These are phyloP conservation scores for sweet orange (Citrus sinensis) DNA, from an alignment of 345 rosid species.

Conservation along the genomic window DVS_A1.0 CM039163.1:22005501-22006000, in stretches of 20 bases:
- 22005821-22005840: constrained; percentile 58
- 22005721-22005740: constrained; percentile 87
- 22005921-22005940: not conserved
- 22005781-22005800: constrained; percentile 63
- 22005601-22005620: constrained; percentile 88
- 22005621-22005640: constrained; percentile 94
- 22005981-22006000: constrained; percentile 64
- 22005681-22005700: constrained; percentile 94
- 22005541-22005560: constrained; percentile 90
- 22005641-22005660: constrained; percentile 92
- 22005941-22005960: constrained; percentile 1
- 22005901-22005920: not conserved
- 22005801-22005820: constrained; percentile 70
- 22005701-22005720: constrained; percentile 92
- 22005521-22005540: constrained; percentile 70
- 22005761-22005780: constrained; percentile 78
- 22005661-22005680: constrained; percentile 97
- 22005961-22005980: constrained; percentile 93
- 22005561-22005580: constrained; percentile 87
- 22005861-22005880: constrained; percentile 83
- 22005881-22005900: not conserved
- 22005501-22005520: constrained; percentile 78
- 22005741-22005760: constrained; percentile 87
- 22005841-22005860: constrained; percentile 52
- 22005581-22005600: constrained; percentile 88